phyloP scores from a whole-genome alignment of 352 stramenopile species.

The Pythium volutum region DNA sequence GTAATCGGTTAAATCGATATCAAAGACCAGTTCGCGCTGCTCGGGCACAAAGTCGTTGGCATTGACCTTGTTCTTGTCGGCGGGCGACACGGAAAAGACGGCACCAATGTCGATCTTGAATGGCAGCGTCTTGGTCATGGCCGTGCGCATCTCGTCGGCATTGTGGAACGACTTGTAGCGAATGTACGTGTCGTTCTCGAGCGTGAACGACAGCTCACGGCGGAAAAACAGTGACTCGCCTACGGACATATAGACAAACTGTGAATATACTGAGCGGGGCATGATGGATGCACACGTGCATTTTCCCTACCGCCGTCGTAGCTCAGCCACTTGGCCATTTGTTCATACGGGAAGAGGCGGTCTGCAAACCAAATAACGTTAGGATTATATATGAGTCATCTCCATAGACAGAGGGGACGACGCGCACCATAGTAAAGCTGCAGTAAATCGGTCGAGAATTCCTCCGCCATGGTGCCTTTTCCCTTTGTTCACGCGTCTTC shows the following conservation, averaged over 20 bases:
- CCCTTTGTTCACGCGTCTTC: not conserved
- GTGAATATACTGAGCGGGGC: not conserved
- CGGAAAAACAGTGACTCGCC: conserved; percentile 81
- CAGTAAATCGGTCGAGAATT: conserved; percentile 84
- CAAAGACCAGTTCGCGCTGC: conserved; percentile 98
- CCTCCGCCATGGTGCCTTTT: conserved; percentile 45
- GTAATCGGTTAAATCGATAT: conserved; percentile 99
- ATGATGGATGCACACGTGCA: no score
- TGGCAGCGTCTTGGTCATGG: conserved; percentile 92
- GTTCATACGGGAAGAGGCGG: conserved; percentile 82
- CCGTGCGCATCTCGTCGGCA: conserved; percentile 77
- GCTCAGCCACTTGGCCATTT: conserved; percentile 80
- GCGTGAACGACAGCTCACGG: conserved; percentile 98
- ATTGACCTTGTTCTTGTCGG: conserved; percentile 86
- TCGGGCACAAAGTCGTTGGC: conserved; percentile 87
- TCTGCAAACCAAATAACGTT: conserved; percentile 32
- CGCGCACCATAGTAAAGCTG: conserved; percentile 82
- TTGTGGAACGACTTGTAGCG: conserved; percentile 95
- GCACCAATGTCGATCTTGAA: conserved; percentile 99
- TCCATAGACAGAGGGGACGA: not conserved
- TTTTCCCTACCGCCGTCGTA: conserved; percentile 69
- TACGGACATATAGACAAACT: conserved; percentile 19
- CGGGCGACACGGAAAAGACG: conserved; percentile 89
- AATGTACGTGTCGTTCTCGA: conserved; percentile 99
- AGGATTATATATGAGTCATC: no score